Base-by-base conservation (phyloP, 148 eudicot genomes). In the Salicornia ramosissima region DNA sequence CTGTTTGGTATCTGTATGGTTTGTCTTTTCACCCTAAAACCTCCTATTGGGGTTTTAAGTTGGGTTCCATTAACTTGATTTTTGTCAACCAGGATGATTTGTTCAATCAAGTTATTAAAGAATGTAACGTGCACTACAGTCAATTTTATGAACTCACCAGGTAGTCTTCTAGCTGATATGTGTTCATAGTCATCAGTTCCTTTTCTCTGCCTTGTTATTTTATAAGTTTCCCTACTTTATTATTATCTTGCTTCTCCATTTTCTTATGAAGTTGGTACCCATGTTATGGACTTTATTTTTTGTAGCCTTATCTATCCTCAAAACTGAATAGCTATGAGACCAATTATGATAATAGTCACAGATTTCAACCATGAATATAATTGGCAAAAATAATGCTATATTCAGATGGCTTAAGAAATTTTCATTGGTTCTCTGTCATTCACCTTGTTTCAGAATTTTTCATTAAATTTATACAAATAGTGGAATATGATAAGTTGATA, bases 41-140 rank as follows among this genome's bases (percentile, higher is more conserved):
- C 34, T 57, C 34, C 28, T 21, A 11, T 53, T 40, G 33, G 24
- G 33, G 14, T 33, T 34, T 34, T 14, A n/a, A 51, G 12, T 42
- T 70, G n/a, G 46, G 43, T 36, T 54, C 25, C 42, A 34, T 53
- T 70, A 4, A 57, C 42, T 49, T 43, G 64, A n/a, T 67, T 78
- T 71, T 39, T 47, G 49, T 65, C 71, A 42, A 74, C 72, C 80
- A 93, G 96, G 89, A 81, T 72, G 89, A 93, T 63, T 64, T 88
- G 64, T 86, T 86, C 72, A 80, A 82, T 75, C 91, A 93, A 85
- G 96, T 85, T 52, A 83, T 84, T 24, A 88, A 88, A 80, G 98
- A 93, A 79, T 90, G 98, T 75, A 75, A 76, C 67, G 81, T 79
- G 57, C 98, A 90, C 82, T 82, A 86, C 80, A 80, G 78, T 74